Conservation (phyloP, 2,329 filamentous ascomycete species). For the Colletotrichum horii region DNA sequence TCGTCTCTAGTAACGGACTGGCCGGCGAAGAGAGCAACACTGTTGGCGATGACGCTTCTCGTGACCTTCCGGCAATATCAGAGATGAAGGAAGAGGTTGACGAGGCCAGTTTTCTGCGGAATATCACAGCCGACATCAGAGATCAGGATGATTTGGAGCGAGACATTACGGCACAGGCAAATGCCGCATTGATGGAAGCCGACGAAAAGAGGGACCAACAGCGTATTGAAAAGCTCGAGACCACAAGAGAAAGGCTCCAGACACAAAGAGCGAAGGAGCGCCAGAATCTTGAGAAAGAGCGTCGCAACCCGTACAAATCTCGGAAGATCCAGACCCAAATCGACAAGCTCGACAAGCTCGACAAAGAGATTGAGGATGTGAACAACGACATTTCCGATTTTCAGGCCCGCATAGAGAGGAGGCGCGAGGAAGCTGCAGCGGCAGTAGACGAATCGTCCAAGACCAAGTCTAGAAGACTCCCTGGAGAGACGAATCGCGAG, state of each 20-base stretch:
- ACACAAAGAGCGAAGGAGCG: slow-evolving; percentile 65
- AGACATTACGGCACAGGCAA: slow-evolving; percentile 75
- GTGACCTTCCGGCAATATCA: not conserved
- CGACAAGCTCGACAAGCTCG: slow-evolving; percentile 66
- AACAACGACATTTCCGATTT: slow-evolving; percentile 82
- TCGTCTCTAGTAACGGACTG: not conserved
- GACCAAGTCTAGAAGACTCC: slow-evolving; percentile 63
- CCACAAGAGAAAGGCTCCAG: slow-evolving; percentile 63
- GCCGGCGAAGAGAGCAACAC: not conserved
- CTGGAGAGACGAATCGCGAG: slow-evolving; percentile 84
- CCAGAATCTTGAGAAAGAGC: slow-evolving; percentile 48
- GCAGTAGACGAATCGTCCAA: slow-evolving; percentile 46
- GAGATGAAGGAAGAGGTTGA: not conserved
- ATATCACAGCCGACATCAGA: slow-evolving; percentile 58
- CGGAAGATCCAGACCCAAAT: slow-evolving; percentile 70
- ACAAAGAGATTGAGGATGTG: slow-evolving; percentile 67
- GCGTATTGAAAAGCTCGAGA: slow-evolving; percentile 63
- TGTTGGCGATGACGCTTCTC: not conserved
- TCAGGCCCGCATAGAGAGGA: slow-evolving; percentile 77
- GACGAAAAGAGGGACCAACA: slow-evolving; percentile 69
- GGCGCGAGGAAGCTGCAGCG: slow-evolving; percentile 62
- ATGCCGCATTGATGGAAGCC: slow-evolving; percentile 61
- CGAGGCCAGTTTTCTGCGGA: slow-evolving; percentile 11
- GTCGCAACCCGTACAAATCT: slow-evolving; percentile 54
- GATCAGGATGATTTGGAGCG: slow-evolving; percentile 91